Percentiles rank a stretch among this genome's conserved stretches.
These are phyloP conservation scores for Ophiosphaerella narmari DNA, from an alignment of 2,329 filamentous ascomycete species.

Conservation along the genomic window DNA sequence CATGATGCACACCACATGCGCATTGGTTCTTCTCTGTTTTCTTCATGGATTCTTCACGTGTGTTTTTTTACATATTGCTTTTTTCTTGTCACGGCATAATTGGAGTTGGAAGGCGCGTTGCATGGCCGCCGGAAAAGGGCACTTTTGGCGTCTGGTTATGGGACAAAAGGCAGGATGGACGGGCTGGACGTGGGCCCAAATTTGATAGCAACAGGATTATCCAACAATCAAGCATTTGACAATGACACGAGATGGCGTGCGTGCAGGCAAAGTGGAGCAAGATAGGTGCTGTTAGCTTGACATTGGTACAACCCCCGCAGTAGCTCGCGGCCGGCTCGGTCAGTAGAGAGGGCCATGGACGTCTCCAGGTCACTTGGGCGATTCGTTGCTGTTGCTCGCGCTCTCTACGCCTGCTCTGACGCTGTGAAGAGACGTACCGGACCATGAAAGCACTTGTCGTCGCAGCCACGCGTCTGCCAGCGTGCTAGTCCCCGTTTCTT, in stretches of 20 bases:
- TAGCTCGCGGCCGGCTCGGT: no score
- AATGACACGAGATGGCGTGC: no score
- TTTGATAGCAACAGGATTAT: no score
- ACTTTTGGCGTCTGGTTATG: slow-evolving; percentile 24
- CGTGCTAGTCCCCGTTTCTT: slow-evolving; percentile 38
- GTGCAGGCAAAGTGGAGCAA: no score
- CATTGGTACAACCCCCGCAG: no score
- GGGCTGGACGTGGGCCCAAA: background rate
- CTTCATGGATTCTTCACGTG: slow-evolving; percentile 8
- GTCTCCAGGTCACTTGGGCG: background rate
- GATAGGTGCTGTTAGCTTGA: no score
- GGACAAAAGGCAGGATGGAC: background rate
- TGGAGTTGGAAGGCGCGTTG: slow-evolving; percentile 29
- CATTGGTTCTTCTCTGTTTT: background rate
- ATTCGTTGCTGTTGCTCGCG: slow-evolving; percentile 6
- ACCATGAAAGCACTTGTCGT: slow-evolving; percentile 38
- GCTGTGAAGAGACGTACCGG: slow-evolving; percentile 1
- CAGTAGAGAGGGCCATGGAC: background rate
- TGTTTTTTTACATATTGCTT: slow-evolving; percentile 10
- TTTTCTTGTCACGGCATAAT: slow-evolving; percentile 24
- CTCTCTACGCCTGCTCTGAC: background rate
- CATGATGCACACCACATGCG: background rate
- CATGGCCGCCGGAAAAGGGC: slow-evolving; percentile 25
- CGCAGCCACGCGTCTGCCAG: slow-evolving; percentile 14
- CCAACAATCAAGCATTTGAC: no score